Conservation (phyloP, 2,329 filamentous ascomycete genomes). For the Botryotinia globosa region DNA sequence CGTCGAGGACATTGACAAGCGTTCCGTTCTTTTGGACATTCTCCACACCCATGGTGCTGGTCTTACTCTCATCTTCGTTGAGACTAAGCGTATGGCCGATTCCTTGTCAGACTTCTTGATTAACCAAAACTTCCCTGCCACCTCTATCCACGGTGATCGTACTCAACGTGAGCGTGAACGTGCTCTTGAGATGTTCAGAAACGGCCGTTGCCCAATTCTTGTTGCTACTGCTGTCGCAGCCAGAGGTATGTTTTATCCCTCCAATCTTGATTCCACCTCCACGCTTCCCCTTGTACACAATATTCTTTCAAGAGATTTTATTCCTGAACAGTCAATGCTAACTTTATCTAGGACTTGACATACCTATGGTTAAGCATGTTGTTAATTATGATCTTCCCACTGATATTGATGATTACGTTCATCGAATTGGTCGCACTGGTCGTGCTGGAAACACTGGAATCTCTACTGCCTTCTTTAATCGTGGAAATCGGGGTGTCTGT, state of each 20-base stretch:
- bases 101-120: slow-evolving; percentile 96
- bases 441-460: slow-evolving; percentile 99
- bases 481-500: slow-evolving; percentile 96
- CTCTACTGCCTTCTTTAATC: slow-evolving; percentile 99
- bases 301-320: no score
- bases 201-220: slow-evolving; percentile 89
- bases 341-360: slow-evolving; percentile 53
- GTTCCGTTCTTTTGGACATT: slow-evolving; percentile 94
- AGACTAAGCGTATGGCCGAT: slow-evolving; percentile 99
- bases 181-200: slow-evolving; percentile 96
- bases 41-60: slow-evolving; percentile 89
- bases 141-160: slow-evolving; percentile 96
- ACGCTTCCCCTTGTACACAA: no score
- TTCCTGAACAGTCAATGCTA: no score
- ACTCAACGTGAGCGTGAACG: slow-evolving; percentile 99
- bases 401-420: slow-evolving; percentile 97
- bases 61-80: slow-evolving; percentile 95
- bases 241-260: background rate
- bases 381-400: slow-evolving; percentile 99
- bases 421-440: slow-evolving; percentile 98
- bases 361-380: slow-evolving; percentile 94
- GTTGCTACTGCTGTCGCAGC: slow-evolving; percentile 97
- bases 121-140: slow-evolving; percentile 97
- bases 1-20: slow-evolving; percentile 95
- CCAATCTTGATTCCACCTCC: no score